Base-by-base conservation (phyloP, 768 basidiomycete species). In the Leccinum olivaceopallidum region DNA sequence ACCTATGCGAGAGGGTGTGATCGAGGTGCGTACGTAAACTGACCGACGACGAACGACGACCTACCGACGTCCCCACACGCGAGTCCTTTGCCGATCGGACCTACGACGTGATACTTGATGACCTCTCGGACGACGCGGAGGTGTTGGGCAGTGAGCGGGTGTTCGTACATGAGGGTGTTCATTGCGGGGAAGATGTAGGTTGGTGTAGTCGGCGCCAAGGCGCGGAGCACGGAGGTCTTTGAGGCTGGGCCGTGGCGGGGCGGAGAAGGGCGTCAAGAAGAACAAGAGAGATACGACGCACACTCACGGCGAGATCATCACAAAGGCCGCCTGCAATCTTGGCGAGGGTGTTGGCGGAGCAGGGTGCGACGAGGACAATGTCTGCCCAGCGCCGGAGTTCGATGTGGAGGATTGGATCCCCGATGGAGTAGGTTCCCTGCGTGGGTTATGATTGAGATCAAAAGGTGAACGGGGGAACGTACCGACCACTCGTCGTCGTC, bases 121-220 rank as follows among this genome's bases (percentile, higher is more conserved):
- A 24, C 24, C 24, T 24, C 24, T 24, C 24, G n/a, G n/a, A n/a
- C n/a, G n/a, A n/a, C n/a, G n/a, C 28, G 82, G 48, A 98, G 75
- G 69, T 99, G 97, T 63, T 90, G 84, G 1, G 85, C 83, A 0
- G 95, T 98, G 49, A 98, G 80, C 20, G 94, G 94, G 71, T 98
- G 95, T 60, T 91, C 86, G 70, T 92, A 98, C 96, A 99, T 99
- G 65, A 93, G 79, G 4, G 97, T 98, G 73, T 99, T 99, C 96
- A 98, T 99, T 0, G 96, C 97, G 2, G 96, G 96, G 70, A 95
- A 98, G 39, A 98, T 75, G 69, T 89, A 94, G 7, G 93, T 94
- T 7, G 91, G 90, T 0, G 93, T 97, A 6, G 83, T 80, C 0
- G 95, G 92, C 3, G 90, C 80, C 0, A 96, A 78, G 0, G 94